Percentiles rank a stretch among this genome's conserved stretches.
Conservation (phyloP, 805 yeast genomes). For the Starmerella powellii region DNA sequence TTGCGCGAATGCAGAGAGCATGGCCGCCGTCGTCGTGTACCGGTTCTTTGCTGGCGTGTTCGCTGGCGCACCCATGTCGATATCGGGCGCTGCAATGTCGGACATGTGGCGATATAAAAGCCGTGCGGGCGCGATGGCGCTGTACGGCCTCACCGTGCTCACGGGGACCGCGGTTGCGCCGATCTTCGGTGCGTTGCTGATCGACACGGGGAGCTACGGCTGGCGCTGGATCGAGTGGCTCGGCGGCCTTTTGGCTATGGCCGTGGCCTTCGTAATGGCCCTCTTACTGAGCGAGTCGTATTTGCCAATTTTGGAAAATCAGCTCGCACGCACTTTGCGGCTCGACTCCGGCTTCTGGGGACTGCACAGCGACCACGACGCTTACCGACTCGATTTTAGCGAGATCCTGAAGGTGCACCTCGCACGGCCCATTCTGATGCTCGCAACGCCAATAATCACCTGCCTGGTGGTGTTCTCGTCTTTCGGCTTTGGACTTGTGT, state of each 20-base stretch:
- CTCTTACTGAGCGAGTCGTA: slow-evolving; percentile 31
- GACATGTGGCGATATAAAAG: slow-evolving; percentile 27
- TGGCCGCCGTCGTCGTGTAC: slow-evolving; percentile 39
- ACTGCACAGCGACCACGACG: slow-evolving; percentile 87
- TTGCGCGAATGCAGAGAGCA: slow-evolving; percentile 19
- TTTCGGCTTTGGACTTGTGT: slow-evolving; percentile 36
- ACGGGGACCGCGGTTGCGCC: slow-evolving; percentile 24
- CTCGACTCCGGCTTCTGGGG: slow-evolving; percentile 65
- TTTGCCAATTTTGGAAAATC: slow-evolving; percentile 41
- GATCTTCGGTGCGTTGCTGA: slow-evolving; percentile 27
- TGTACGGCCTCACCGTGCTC: slow-evolving; percentile 13
- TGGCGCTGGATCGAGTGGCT: slow-evolving; percentile 54
- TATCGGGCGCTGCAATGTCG: slow-evolving; percentile 20
- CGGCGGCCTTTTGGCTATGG: slow-evolving; percentile 33
- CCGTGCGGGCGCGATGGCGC: slow-evolving; percentile 18
- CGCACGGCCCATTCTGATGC: slow-evolving; percentile 66
- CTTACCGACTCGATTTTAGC: slow-evolving; percentile 43
- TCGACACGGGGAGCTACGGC: slow-evolving; percentile 32
- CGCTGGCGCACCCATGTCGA: slow-evolving; percentile 53
- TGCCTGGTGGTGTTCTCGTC: slow-evolving; percentile 33
- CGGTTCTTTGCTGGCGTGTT: slow-evolving; percentile 69
- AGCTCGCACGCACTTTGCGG: slow-evolving; percentile 53
- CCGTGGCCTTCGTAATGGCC: slow-evolving; percentile 32
- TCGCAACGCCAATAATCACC: slow-evolving; percentile 37
- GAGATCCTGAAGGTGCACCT: slow-evolving; percentile 64